phyloP scores from a whole-genome alignment of 1,284 basidiomycete species.

The Boletus holoroseus region DNA sequence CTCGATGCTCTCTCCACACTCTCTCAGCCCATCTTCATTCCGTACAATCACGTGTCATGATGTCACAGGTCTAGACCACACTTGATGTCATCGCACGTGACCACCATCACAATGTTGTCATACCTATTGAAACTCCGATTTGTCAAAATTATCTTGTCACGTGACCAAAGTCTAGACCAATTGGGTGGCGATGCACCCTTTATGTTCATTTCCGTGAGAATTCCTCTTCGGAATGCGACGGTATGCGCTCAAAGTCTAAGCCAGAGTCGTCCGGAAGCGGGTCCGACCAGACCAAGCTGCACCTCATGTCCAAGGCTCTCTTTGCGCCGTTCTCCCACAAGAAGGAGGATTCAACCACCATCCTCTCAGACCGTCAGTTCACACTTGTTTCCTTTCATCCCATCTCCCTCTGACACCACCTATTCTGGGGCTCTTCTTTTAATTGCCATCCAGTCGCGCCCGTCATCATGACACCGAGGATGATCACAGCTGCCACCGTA shows the following conservation, averaged over 20 bases:
- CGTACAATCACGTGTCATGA: slow-evolving; percentile 29
- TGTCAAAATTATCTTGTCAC: too few species aligned
- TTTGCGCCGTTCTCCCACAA: slow-evolving; percentile 62
- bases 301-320: slow-evolving; percentile 60
- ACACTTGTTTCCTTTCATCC: neutral
- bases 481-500: slow-evolving; percentile 63
- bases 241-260: slow-evolving; percentile 12
- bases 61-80: slow-evolving; percentile 30
- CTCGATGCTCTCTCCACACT: too few species aligned
- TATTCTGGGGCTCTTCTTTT: too few species aligned
- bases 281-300: slow-evolving; percentile 39
- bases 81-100: slow-evolving; percentile 28
- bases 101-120: too few species aligned
- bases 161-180: too few species aligned
- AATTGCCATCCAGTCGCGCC: slow-evolving; percentile 65
- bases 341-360: slow-evolving; percentile 62
- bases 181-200: too few species aligned
- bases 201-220: slow-evolving; percentile 13
- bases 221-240: slow-evolving; percentile 13
- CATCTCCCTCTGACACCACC: neutral
- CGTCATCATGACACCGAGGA: slow-evolving; percentile 82
- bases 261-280: neutral
- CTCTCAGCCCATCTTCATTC: neutral
- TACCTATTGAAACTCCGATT: too few species aligned
- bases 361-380: slow-evolving; percentile 65